Evolutionary conservation across 805 yeast genomes (phyloP), one percentile per base, ranked within the genome.

Genomic region (Lipomyces lipofer): DNA sequence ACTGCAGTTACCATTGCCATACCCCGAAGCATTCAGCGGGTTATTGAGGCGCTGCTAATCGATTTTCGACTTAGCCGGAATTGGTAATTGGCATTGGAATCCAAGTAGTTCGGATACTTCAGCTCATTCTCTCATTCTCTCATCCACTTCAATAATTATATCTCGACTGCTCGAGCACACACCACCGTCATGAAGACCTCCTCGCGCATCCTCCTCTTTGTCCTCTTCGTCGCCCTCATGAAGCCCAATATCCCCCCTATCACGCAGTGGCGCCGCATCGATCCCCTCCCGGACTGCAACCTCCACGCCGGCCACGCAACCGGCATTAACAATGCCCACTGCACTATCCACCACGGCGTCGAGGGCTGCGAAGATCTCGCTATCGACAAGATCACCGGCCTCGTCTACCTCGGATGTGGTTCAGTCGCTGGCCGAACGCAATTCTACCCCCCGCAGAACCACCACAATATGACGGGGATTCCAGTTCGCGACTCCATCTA

Each of bases 121-220:
- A n/a, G n/a, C n/a, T n/a, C n/a, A n/a, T n/a, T n/a, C n/a, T n/a
- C n/a, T n/a, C n/a, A n/a, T n/a, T n/a, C n/a, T n/a, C n/a, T n/a
- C n/a, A n/a, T n/a, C 88, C 88, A 85, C 19, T 83, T 74, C 21
- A 73, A 68, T 8, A n/a, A n/a, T n/a, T n/a, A n/a, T n/a, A n/a
- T n/a, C n/a, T n/a, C n/a, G n/a, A n/a, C n/a, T n/a, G n/a, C n/a
- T n/a, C n/a, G n/a, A n/a, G n/a, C n/a, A n/a, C n/a, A n/a, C n/a
- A n/a, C n/a, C n/a, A n/a, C n/a, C n/a, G n/a, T n/a, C n/a, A n/a
- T n/a, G n/a, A n/a, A n/a, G n/a, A n/a, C n/a, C n/a, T 33, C 2
- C 12, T 17, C 24, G 49, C 49, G 27, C 15, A 46, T 35, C 35
- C 27, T 35, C 8, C 13, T 27, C 22, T 43, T 43, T 13, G 49